A percentile compares a stretch with the other conserved stretches of the same genome.
phyloP scores from a whole-genome alignment of 1,284 basidiomycete species.

The Paramarasmius palmivorus region DNA sequence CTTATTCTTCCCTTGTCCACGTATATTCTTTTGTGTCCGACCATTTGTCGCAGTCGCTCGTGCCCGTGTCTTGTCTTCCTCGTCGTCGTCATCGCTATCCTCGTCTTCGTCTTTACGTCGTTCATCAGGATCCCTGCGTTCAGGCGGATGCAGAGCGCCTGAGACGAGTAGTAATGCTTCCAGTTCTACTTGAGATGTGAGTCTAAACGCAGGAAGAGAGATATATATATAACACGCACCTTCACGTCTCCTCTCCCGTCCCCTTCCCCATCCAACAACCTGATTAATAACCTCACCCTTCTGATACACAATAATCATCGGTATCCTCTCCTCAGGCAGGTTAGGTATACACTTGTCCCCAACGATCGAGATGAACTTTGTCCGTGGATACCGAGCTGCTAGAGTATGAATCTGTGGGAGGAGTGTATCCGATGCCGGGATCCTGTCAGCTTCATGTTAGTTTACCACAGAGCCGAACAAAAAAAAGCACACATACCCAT shows the following conservation, averaged over 20 bases:
- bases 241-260: constrained; percentile 77
- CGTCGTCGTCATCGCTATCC: constrained; percentile 48
- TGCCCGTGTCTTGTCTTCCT: constrained; percentile 47
- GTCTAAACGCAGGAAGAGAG: too few relatives aligned
- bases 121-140: constrained; percentile 33
- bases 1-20: constrained; percentile 34
- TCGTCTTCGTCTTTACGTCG: constrained; percentile 36
- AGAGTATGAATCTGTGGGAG: constrained; percentile 73
- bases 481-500: constrained; percentile 58
- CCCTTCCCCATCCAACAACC: constrained; percentile 80
- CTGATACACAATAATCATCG: constrained; percentile 92
- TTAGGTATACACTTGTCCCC: constrained; percentile 96
- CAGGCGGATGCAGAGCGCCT: constrained; percentile 59
- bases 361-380: constrained; percentile 96
- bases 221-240: constrained; percentile 80
- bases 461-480: not conserved
- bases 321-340: constrained; percentile 89
- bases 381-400: constrained; percentile 82
- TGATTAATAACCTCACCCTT: constrained; percentile 90
- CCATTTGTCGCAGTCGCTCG: constrained; percentile 57
- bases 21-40: constrained; percentile 55
- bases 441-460: constrained; percentile 41
- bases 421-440: constrained; percentile 79
- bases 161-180: constrained; percentile 65
- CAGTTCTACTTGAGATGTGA: constrained; percentile 49